Evolutionary conservation across 768 basidiomycete genomes (phyloP), one percentile per base, ranked within the genome.

Genomic region (Collybiopsis luxurians): DNA sequence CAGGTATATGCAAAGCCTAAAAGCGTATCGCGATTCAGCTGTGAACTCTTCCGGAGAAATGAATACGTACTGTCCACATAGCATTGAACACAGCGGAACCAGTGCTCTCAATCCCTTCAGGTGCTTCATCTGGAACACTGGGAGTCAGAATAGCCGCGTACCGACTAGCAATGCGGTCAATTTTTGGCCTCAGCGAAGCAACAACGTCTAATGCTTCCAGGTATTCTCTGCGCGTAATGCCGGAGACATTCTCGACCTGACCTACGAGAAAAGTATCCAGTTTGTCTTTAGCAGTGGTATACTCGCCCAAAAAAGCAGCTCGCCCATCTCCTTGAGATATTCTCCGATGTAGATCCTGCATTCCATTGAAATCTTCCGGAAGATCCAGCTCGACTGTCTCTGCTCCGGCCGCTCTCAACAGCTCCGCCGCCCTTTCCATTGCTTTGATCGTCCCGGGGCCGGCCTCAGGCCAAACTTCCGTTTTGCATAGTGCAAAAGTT

Each of bases 1-100:
- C 60, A 7, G 62, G 62, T 2, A 58, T 47, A 51, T 61, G 62
- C 5, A 63, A 59, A 13, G 62, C 62, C 61, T 60, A 42, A 3
- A n/a, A n/a, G n/a, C n/a, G n/a, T 31, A 19, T 45, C n/a, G n/a
- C n/a, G n/a, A n/a, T n/a, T 31, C 3, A 15, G 23, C 31, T 13
- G 23, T n/a, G 11, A 19, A 12, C 21, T 27, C 6, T 4, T 5
- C 4, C 5, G 13, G n/a, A n/a, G 11, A 26, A 2, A 17, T 17
- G 4, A 50, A 11, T 5, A 59, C 61, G 31, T 10, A 62, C 61
- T 34, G 62, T 63, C 62, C 62, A 63, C 55, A 59, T 61, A 15
- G 46, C 59, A 36, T 59, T 60, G 17, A 63, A 36, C 21, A 38
- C 48, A 42, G 40, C 40, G 13, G 50, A 55, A 39, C 62, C 62